Conservation (phyloP, 2,329 filamentous ascomycete genomes). For the Fusarium irregulare region DNA sequence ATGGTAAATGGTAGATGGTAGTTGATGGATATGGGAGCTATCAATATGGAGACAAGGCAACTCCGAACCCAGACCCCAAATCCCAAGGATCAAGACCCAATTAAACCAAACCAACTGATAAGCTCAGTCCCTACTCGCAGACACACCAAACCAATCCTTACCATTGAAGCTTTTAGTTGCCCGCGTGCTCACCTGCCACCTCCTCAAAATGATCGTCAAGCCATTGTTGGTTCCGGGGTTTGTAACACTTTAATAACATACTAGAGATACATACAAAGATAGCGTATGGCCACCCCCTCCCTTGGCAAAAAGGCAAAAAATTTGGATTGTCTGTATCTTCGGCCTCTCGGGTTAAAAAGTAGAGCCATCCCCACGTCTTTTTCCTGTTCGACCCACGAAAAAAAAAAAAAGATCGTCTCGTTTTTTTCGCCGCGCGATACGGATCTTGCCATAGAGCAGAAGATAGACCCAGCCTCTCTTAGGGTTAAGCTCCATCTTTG, state of each 20-base stretch:
- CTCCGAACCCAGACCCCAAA: conserved; percentile 2
- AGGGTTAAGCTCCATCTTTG: conserved; percentile 12
- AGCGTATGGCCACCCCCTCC: conserved; percentile 1
- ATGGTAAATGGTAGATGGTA: too few relatives aligned
- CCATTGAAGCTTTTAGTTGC: background rate
- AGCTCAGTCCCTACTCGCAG: conserved; percentile 11
- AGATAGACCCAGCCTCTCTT: background rate
- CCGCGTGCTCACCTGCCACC: conserved; percentile 16
- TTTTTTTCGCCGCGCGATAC: background rate
- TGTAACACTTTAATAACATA: background rate
- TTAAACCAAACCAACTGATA: conserved; percentile 23
- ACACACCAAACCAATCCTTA: background rate
- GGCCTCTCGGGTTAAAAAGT: conserved; percentile 27
- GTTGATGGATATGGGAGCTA: background rate
- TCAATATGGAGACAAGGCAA: conserved; percentile 6
- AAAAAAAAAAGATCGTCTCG: conserved; percentile 25
- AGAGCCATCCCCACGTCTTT: conserved; percentile 26
- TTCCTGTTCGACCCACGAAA: conserved; percentile 16
- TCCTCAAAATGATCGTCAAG: conserved; percentile 4
- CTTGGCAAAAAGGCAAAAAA: conserved; percentile 5
- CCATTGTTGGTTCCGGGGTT: background rate
- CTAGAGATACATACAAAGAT: background rate
- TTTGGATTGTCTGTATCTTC: background rate
- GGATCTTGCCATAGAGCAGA: background rate
- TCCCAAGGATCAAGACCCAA: background rate